A percentile compares a stretch with the other conserved stretches of the same genome.
phyloP scores from a whole-genome alignment of 331 rosid genomes.

The Prunus yedoensis region DNA sequence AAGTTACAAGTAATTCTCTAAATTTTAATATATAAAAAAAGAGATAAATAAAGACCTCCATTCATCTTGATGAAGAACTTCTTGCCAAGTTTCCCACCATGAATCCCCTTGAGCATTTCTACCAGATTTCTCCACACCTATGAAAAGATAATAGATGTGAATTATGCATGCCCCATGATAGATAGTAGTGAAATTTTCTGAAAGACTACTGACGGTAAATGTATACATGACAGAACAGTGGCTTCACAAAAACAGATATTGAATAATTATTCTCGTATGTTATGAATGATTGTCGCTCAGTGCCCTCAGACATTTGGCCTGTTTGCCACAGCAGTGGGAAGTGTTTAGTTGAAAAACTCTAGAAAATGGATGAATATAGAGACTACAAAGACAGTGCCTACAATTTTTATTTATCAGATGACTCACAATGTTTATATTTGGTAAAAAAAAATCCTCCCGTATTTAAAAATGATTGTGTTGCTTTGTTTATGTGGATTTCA shows the following conservation, averaged over 20 bases:
- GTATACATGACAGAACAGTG: not conserved
- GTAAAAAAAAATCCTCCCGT: not conserved
- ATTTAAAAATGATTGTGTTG: not conserved
- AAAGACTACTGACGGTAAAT: slow-evolving; percentile 15
- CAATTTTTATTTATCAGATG: not conserved
- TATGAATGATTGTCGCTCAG: not conserved
- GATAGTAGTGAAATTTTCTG: not conserved
- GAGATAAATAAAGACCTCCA: slow-evolving; percentile 65
- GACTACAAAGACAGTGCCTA: not conserved
- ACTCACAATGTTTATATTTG: not conserved
- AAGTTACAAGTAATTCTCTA: not conserved
- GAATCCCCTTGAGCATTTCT: slow-evolving; percentile 90
- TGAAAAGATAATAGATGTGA: slow-evolving; percentile 22
- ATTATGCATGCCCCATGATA: slow-evolving; percentile 10
- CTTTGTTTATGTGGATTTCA: not conserved
- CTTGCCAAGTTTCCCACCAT: slow-evolving; percentile 99
- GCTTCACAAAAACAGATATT: not conserved
- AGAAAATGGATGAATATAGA: not conserved
- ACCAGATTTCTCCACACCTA: slow-evolving; percentile 98
- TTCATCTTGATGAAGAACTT: slow-evolving; percentile 95
- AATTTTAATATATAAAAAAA: slow-evolving; percentile 9
- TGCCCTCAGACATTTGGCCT: not conserved
- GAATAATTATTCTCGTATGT: not conserved
- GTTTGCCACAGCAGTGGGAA: not conserved
- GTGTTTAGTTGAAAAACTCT: slow-evolving; percentile 4